Evolutionary conservation across 1,284 basidiomycete species (phyloP).

Genomic region (Papiliotrema terrestris): DNA sequence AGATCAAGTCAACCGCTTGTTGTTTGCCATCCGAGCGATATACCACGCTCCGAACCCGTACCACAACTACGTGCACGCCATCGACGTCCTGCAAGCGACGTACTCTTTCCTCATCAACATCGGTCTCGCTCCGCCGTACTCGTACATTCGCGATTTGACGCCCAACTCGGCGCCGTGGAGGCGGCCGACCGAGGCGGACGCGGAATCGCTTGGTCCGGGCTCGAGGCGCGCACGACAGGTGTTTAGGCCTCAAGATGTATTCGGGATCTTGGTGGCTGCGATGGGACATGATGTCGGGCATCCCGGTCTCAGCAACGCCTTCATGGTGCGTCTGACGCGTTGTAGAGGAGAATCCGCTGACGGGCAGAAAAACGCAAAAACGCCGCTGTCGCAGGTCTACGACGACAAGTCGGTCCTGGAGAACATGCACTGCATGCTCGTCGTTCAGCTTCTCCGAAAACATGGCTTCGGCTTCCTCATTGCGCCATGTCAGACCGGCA

Average conservation of each 20-base stretch:
- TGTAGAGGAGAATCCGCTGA: too few species aligned
- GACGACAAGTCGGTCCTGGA: constrained; percentile 85
- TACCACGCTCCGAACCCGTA: constrained; percentile 88
- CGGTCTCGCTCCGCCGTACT: constrained; percentile 72
- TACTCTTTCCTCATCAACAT: constrained; percentile 76
- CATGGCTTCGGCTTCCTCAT: constrained; percentile 63
- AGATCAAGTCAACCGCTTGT: constrained; percentile 66
- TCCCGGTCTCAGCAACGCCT: constrained; percentile 84
- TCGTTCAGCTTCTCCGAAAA: constrained; percentile 74
- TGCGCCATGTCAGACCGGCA: constrained; percentile 13
- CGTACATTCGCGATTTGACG: constrained; percentile 32
- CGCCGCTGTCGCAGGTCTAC: constrained; percentile 81
- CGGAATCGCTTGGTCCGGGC: constrained; percentile 22
- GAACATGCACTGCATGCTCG: constrained; percentile 83
- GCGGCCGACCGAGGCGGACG: constrained; percentile 20
- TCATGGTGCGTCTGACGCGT: too few species aligned
- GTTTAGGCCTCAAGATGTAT: constrained; percentile 66
- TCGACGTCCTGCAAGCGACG: constrained; percentile 88
- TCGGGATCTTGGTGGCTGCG: constrained; percentile 79
- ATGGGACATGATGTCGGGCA: constrained; percentile 95
- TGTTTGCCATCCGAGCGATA: constrained; percentile 75
- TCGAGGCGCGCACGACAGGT: constrained; percentile 47
- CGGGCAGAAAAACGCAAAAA: constrained; percentile 78
- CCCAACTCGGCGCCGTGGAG: constrained; percentile 29
- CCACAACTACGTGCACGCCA: constrained; percentile 91